Percentiles rank a stretch among this genome's conserved stretches.
Conservation (phyloP, 352 stramenopile genomes). For the Blastocystis sp. region DNA sequence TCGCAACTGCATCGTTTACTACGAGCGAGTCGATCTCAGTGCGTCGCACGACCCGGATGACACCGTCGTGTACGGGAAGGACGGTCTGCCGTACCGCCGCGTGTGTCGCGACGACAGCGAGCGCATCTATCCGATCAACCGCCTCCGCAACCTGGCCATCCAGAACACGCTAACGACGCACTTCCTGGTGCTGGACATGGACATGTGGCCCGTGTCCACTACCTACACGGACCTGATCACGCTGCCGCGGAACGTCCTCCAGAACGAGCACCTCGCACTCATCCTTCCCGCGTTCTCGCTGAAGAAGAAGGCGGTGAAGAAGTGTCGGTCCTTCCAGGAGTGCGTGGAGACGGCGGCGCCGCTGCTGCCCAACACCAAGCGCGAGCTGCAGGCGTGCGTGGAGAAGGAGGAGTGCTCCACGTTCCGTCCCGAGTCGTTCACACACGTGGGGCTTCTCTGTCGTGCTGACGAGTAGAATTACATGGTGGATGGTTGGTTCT, state of each 20-base stretch:
- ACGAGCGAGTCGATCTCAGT: background rate
- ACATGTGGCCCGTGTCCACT: conserved; percentile 62
- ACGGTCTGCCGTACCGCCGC: background rate
- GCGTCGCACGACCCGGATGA: background rate
- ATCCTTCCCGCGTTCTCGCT: conserved; percentile 65
- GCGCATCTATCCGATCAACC: conserved; percentile 67
- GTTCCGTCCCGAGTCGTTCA: conserved; percentile 35
- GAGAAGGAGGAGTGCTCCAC: conserved; percentile 25
- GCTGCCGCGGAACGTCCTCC: conserved; percentile 9
- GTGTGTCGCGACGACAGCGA: background rate
- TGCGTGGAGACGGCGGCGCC: conserved; percentile 23
- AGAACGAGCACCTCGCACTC: conserved; percentile 52
- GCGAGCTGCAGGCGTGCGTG: conserved; percentile 21
- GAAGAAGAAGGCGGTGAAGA: background rate
- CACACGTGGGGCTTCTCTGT: conserved; percentile 25
- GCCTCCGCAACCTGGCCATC: conserved; percentile 60
- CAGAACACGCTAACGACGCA: conserved; percentile 58
- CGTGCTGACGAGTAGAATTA: conserved; percentile 50
- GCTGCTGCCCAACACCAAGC: conserved; percentile 13
- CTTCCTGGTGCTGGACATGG: conserved; percentile 68
- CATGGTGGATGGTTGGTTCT: conserved; percentile 67
- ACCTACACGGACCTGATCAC: conserved; percentile 36
- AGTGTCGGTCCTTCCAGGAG: conserved; percentile 17
- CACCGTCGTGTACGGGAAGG: background rate
- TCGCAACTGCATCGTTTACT: conserved; percentile 21